Conservation (phyloP, 768 basidiomycete genomes). For the Termitomyces heimii region DNA sequence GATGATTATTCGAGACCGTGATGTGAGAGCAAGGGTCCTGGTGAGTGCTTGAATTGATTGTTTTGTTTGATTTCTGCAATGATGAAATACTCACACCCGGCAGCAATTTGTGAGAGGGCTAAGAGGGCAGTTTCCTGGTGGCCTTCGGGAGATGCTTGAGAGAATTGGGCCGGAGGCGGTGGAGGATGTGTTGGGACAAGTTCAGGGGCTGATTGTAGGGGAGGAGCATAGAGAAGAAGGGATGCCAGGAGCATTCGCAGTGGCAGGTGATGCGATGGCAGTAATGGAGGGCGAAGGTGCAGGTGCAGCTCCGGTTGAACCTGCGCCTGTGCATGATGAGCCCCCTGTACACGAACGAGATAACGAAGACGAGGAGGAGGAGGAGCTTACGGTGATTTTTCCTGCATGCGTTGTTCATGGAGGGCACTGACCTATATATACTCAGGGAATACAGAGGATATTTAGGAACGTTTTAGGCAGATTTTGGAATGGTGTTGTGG, state of each 20-base stretch:
- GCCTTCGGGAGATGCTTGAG: conserved; percentile 59
- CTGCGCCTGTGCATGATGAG: neutral
- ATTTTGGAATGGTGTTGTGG: conserved; percentile 43
- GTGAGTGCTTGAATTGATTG: conserved; percentile 34
- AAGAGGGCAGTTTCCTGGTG: conserved; percentile 54
- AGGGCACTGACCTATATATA: neutral
- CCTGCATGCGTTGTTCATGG: neutral
- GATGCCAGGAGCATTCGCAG: conserved; percentile 36
- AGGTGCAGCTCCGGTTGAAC: neutral
- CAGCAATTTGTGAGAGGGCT: conserved; percentile 45
- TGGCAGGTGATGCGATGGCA: neutral
- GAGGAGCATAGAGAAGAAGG: conserved; percentile 24
- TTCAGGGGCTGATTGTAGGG: conserved; percentile 23
- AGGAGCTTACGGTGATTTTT: neutral
- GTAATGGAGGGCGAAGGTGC: conserved; percentile 24
- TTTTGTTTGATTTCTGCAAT: neutral
- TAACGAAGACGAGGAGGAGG: conserved; percentile 30
- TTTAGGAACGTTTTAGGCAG: conserved; percentile 53
- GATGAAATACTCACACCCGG: conserved; percentile 14
- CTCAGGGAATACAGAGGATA: conserved; percentile 33
- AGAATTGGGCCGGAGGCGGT: conserved; percentile 50
- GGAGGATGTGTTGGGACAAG: conserved; percentile 50
- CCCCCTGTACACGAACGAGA: conserved; percentile 6
- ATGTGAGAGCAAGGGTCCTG: conserved; percentile 30
- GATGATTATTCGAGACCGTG: conserved; percentile 51